Evolutionary conservation across 1,284 basidiomycete species (phyloP).

Genomic region (Ganoderma boninense): DNA sequence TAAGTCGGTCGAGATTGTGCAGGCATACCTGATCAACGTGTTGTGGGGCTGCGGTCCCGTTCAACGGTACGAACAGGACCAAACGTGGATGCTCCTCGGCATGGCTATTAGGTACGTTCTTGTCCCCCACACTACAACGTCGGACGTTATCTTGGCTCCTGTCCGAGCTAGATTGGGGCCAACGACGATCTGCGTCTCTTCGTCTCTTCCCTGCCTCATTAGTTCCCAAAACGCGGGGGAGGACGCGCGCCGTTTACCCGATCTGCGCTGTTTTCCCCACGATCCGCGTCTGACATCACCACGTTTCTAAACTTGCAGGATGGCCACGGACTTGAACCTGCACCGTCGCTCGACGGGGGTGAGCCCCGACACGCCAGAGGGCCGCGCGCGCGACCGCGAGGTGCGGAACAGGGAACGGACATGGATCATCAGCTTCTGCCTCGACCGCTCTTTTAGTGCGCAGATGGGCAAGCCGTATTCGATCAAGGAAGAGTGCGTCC

Average conservation of each 20-base stretch:
- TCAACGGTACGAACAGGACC: slow-evolving; percentile 95
- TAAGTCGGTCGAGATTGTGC: slow-evolving; percentile 96
- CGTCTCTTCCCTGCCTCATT: slow-evolving; percentile 21
- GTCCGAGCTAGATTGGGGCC: slow-evolving; percentile 20
- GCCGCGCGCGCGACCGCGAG: slow-evolving; percentile 77
- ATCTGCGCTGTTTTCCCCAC: slow-evolving; percentile 28
- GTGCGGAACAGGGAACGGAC: slow-evolving; percentile 94
- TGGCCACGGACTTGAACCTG: slow-evolving; percentile 96
- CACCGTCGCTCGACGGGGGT: slow-evolving; percentile 85
- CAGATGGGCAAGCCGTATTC: slow-evolving; percentile 93
- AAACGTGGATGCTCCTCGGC: slow-evolving; percentile 91
- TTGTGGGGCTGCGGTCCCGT: slow-evolving; percentile 92
- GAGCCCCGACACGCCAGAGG: slow-evolving; percentile 79
- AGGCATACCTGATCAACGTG: slow-evolving; percentile 86
- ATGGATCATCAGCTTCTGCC: slow-evolving; percentile 91
- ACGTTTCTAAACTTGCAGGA: slow-evolving; percentile 54
- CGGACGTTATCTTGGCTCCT: slow-evolving; percentile 10
- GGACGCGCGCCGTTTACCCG: slow-evolving; percentile 22
- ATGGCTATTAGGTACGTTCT: slow-evolving; percentile 78
- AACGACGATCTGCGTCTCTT: slow-evolving; percentile 28
- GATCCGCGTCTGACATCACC: slow-evolving; percentile 23
- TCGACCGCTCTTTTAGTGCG: slow-evolving; percentile 91
- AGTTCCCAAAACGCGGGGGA: slow-evolving; percentile 17
- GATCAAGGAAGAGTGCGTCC: slow-evolving; percentile 84
- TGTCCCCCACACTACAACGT: slow-evolving; percentile 1